Evolutionary conservation across 805 yeast genomes (phyloP).

Genomic region (Candida montana): DNA sequence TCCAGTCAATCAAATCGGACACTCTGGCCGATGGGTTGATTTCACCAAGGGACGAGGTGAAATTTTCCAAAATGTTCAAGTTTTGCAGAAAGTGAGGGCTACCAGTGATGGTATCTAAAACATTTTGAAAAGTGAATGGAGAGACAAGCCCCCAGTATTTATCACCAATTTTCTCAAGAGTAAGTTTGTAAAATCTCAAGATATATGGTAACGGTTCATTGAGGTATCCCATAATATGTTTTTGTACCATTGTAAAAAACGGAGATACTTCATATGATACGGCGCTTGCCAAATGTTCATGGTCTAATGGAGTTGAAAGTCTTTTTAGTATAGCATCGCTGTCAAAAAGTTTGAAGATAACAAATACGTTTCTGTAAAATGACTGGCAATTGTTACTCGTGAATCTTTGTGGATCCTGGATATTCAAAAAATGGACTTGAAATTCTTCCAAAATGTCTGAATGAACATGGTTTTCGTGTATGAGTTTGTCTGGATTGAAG

Average conservation of each 20-base stretch:
- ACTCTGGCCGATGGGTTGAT: constrained; percentile 29
- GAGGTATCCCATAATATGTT: constrained; percentile 48
- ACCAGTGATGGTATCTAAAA: constrained; percentile 55
- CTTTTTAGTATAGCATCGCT: constrained; percentile 29
- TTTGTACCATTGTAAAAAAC: constrained; percentile 37
- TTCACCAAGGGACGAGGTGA: constrained; percentile 25
- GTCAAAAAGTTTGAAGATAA: constrained; percentile 33
- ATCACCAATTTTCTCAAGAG: constrained; percentile 37
- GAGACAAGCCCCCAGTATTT: constrained; percentile 52
- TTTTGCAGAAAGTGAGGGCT: constrained; percentile 42
- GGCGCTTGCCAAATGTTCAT: constrained; percentile 18
- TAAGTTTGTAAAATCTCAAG: constrained; percentile 43
- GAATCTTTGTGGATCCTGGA: constrained; percentile 50
- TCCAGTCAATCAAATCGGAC: constrained; percentile 53
- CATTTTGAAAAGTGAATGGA: constrained; percentile 50
- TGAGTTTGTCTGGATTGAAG: constrained; percentile 6
- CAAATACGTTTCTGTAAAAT: constrained; percentile 44
- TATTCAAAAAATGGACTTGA: constrained; percentile 41
- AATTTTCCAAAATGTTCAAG: constrained; percentile 28
- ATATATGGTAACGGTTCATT: constrained; percentile 38
- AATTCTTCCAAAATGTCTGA: constrained; percentile 50
- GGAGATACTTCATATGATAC: constrained; percentile 30
- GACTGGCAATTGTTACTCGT: constrained; percentile 33
- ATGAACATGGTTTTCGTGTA: constrained; percentile 22
- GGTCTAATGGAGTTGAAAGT: constrained; percentile 23